Evolutionary conservation across 2,329 filamentous ascomycete genomes (phyloP), one percentile per base, ranked within the genome.

Genomic region (Neoarthrinium moseri): DNA sequence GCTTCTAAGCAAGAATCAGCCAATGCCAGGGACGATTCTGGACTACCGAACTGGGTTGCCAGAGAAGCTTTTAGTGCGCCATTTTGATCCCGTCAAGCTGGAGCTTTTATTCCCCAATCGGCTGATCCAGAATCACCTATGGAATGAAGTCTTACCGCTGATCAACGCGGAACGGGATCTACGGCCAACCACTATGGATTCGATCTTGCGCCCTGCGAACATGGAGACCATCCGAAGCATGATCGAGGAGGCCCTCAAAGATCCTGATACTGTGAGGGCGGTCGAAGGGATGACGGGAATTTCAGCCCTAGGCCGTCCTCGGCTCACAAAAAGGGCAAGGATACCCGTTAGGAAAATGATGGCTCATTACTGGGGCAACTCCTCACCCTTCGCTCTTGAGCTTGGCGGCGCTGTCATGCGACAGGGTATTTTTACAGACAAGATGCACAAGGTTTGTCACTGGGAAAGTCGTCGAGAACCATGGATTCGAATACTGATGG

Each of bases 21-120:
- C 86, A 0, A 80, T 91, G 71, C 82, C 84, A 0, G 86, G 87
- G 1, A 90, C 86, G 0, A 61, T 89, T 4, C 70, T 89, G 6
- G 70, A 80, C 7, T 59, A 74, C 1, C 61, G 65, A 1, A 71
- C 57, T 0, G 87, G 86, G 0, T 62, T 69, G 13, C 78, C 82
- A 4, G 45, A 45, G 0, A 59, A 69, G 23, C 41, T 52, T 2
- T 53, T 68, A 2, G 58, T 56, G 22, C 10, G 49, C 15, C 33
- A 45, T 6, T 20, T 51, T 45, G 21, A 55, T 23, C 37, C 11
- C 3, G 13, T 61, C 4, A 56, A 52, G 10, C 55, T 55, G 37
- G 48, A 60, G 6, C 68, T 72, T 10, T 71, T 72, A 0, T 84
- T 86, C 51, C 80, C 81, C 0, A 86, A 85, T 53, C 68, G 73